phyloP scores from a whole-genome alignment of 768 basidiomycete species.

The Xerocomellus amylosporus region DNA sequence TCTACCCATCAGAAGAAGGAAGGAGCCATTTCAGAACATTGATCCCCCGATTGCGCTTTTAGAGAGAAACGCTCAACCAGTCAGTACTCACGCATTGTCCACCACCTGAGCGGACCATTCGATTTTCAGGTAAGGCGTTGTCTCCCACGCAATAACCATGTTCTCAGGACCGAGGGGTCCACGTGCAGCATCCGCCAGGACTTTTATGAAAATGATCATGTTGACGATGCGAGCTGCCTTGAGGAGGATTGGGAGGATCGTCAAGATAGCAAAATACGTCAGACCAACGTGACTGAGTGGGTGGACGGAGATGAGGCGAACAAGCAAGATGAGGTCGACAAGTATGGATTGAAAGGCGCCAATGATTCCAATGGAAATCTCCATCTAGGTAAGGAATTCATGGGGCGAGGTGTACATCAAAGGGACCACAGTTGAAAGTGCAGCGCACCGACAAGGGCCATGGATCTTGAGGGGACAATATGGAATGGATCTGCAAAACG shows the following conservation, averaged over 20 bases:
- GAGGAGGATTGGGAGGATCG: constrained; percentile 25
- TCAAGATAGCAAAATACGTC: constrained; percentile 17
- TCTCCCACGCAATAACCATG: constrained; percentile 18
- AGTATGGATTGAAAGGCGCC: constrained; percentile 30
- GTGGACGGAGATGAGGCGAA: constrained; percentile 29
- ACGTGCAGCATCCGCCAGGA: constrained; percentile 18
- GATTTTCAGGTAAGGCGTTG: constrained; percentile 31
- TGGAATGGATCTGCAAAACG: constrained; percentile 25
- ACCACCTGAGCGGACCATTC: constrained; percentile 32
- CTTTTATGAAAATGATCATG: constrained; percentile 27
- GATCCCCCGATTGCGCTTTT: neutral
- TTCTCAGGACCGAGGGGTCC: constrained; percentile 18
- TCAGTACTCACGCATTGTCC: constrained; percentile 28
- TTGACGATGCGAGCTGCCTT: constrained; percentile 31
- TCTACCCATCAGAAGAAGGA: constrained; percentile 1
- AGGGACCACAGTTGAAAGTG: neutral
- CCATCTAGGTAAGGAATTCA: constrained; percentile 4
- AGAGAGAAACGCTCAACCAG: neutral
- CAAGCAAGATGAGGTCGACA: constrained; percentile 29
- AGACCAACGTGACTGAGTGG: constrained; percentile 17
- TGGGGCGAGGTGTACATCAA: neutral
- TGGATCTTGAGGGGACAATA: constrained; percentile 22
- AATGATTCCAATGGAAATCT: constrained; percentile 31
- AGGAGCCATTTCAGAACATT: neutral
- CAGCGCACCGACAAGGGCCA: constrained; percentile 21